Evolutionary conservation across 2,329 filamentous ascomycete species (phyloP), one percentile per base, ranked within the genome.

Genomic region (Acephala macrosclerotiorum): DNA sequence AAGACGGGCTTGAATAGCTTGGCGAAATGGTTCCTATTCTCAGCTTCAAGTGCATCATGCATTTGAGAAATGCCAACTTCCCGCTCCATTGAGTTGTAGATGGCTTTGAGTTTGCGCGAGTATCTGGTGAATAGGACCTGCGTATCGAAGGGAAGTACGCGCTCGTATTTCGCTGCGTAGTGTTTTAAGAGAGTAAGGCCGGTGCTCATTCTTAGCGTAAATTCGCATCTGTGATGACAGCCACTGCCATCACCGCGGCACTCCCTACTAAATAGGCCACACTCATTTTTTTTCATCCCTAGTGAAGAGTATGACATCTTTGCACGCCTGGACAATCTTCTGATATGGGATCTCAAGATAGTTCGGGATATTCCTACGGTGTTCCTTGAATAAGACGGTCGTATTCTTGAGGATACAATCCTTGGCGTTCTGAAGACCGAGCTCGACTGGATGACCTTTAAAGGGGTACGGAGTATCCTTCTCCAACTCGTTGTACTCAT

Each of bases 1-100:
- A 61, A 47, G 2, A 58, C 33, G 1, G 9, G 36, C 40, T 56
- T 38, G 35, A 58, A 64, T 8, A 40, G 8, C 45, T 56, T 40
- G 20, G 22, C 8, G n/a, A 51, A 25, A n/a, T 51, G 3, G 3
- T 11, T 11, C 7, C 4, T 11, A 7, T 51, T 5, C 11, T 25
- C 47, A 51, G 3, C 20, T 4, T 51, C 47, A 51, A 25, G 18
- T 5, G 47, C 47, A 16, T 12, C 25, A 22, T 42, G 14, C 18
- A 42, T 14, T n/a, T 42, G 38, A 6, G 38, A 42, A n/a, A 42
- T 42, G 38, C 12, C 3, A 4, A 3, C 5, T 14, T 42, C 38
- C 14, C 38, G 3, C 38, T 42, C 38, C 38, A 14, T 42, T 12
- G 38, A 5, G 18, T 42, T 14, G 38, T 42, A 42, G 38, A 42